Percentiles rank a stretch among this genome's conserved stretches.
Conservation (phyloP, 1,284 basidiomycete species). For the Trametes polyzona region DNA sequence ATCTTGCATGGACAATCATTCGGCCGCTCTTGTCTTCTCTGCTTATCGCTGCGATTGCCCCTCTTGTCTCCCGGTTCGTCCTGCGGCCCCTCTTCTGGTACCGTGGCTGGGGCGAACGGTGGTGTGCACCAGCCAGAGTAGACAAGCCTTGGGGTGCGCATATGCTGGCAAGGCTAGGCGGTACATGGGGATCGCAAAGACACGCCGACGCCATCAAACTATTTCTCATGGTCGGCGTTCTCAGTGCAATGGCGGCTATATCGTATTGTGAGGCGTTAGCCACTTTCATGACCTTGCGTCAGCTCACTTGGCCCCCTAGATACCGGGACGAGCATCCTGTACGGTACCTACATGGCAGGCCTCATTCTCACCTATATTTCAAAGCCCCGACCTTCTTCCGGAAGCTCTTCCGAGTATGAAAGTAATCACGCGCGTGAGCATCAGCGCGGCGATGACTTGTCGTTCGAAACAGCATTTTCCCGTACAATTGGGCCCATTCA, state of each 20-base stretch:
- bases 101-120: conserved; percentile 25
- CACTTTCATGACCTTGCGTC: not conserved
- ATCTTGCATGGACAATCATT: conserved; percentile 42
- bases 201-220: conserved; percentile 32
- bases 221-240: conserved; percentile 25
- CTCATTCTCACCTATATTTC: conserved; percentile 29
- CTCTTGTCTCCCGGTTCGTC: conserved; percentile 32
- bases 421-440: not conserved
- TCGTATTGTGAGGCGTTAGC: conserved; percentile 27
- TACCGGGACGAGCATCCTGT: conserved; percentile 34
- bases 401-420: too few relatives aligned
- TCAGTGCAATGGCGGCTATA: conserved; percentile 31
- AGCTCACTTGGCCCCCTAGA: conserved; percentile 20
- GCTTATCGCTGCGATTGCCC: conserved; percentile 38
- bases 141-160: conserved; percentile 27
- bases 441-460: conserved; percentile 10
- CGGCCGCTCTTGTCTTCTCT: conserved; percentile 44
- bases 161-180: not conserved
- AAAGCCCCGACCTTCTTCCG: conserved; percentile 16
- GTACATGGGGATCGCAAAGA: conserved; percentile 27
- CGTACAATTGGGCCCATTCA: conserved; percentile 40
- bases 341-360: conserved; percentile 36
- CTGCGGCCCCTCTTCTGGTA: conserved; percentile 34
- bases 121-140: conserved; percentile 29
- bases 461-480: conserved; percentile 36